Conservation (phyloP, 2,329 filamentous ascomycete species). For the Diatrype stigma region DNA sequence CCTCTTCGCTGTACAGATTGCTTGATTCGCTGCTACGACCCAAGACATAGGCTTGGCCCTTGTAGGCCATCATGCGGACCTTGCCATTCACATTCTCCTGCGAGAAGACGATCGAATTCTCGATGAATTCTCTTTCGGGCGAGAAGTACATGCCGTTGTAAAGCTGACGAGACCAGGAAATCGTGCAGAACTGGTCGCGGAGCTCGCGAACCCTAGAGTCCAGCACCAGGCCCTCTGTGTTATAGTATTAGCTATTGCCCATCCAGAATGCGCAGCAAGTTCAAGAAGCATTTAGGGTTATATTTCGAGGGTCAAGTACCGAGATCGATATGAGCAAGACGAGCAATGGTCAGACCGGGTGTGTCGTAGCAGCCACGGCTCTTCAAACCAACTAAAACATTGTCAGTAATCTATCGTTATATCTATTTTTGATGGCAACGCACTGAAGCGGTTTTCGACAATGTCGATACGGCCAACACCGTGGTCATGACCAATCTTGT, state of each 20-base stretch:
- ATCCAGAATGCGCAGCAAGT: too few relatives aligned
- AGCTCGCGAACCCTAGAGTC: slow-evolving; percentile 44
- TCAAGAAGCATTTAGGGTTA: too few relatives aligned
- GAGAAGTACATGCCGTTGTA: slow-evolving; percentile 47
- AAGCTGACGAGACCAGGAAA: not conserved
- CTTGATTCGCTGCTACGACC: slow-evolving; percentile 39
- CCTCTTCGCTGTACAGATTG: slow-evolving; percentile 48
- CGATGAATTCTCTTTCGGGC: slow-evolving; percentile 45
- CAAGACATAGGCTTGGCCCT: slow-evolving; percentile 36
- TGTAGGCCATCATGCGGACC: slow-evolving; percentile 35
- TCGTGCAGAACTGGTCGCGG: slow-evolving; percentile 36
- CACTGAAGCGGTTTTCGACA: slow-evolving; percentile 52
- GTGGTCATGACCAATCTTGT: slow-evolving; percentile 66
- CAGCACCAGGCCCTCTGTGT: slow-evolving; percentile 56
- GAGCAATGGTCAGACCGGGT: slow-evolving; percentile 40
- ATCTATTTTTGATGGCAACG: not conserved
- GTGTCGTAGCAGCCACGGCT: slow-evolving; percentile 77
- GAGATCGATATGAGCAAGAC: slow-evolving; percentile 44
- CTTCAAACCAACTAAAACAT: slow-evolving; percentile 59
- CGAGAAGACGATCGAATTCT: slow-evolving; percentile 57
- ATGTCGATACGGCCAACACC: slow-evolving; percentile 73
- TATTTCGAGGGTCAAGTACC: too few relatives aligned
- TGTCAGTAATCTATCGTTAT: not conserved
- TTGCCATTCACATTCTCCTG: slow-evolving; percentile 48
- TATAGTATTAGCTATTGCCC: slow-evolving; percentile 33